Conservation (phyloP, 2,329 filamentous ascomycete genomes). For the Eutypa lata region DNA sequence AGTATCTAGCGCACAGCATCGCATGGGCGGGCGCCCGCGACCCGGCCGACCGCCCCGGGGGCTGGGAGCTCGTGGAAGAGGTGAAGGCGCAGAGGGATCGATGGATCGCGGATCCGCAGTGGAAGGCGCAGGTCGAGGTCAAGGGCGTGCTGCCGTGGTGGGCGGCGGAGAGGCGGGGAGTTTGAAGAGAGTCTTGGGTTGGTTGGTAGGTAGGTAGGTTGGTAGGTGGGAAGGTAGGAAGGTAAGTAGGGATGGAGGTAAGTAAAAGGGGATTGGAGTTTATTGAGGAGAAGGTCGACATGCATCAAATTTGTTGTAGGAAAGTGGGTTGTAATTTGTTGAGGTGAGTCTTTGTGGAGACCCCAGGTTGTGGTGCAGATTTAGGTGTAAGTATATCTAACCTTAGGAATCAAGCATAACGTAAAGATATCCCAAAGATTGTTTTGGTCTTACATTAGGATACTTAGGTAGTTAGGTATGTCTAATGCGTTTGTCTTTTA, state of each 20-base stretch:
- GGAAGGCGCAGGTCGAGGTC: constrained; percentile 5
- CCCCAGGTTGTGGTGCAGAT: too few species aligned
- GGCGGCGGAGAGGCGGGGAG: constrained; percentile 3
- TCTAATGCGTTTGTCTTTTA: too few species aligned
- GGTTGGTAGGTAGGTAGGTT: not conserved
- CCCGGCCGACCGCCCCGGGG: constrained; percentile 6
- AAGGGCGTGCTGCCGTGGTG: constrained; percentile 9
- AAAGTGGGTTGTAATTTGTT: too few species aligned
- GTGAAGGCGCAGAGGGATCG: constrained; percentile 1
- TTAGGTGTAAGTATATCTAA: too few species aligned
- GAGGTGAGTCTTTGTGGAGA: too few species aligned
- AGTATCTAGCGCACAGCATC: constrained; percentile 12
- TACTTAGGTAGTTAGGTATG: too few species aligned
- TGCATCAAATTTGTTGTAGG: too few species aligned
- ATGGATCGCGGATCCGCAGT: constrained; percentile 10
- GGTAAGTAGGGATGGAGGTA: not conserved
- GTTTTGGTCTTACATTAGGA: too few species aligned
- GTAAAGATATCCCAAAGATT: too few species aligned
- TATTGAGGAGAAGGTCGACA: too few species aligned
- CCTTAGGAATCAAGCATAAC: too few species aligned
- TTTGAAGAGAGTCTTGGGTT: not conserved
- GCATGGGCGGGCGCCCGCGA: constrained; percentile 11
- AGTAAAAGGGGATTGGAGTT: too few species aligned
- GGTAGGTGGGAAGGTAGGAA: not conserved
- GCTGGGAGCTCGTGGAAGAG: constrained; percentile 2